Evolutionary conservation across 345 rosid species (phyloP).

Genomic region (Zanthoxylum bungeanum): DNA sequence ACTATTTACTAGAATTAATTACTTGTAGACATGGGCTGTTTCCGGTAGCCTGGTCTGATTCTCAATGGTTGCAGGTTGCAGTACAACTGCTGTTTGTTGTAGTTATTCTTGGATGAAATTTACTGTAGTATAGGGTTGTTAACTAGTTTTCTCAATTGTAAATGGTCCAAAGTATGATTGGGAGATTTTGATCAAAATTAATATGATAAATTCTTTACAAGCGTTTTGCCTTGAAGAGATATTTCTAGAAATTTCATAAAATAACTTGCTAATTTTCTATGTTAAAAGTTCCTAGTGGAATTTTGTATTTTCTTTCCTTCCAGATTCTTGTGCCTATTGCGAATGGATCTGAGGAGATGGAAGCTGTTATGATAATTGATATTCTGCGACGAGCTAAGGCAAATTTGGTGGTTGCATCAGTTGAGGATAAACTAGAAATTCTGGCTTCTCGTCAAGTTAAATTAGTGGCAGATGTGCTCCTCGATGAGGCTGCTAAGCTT

Average conservation of each 20-base stretch:
- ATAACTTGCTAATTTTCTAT: background rate
- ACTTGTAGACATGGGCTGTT: no score
- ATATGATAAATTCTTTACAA: background rate
- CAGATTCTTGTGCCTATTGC: constrained; percentile 95
- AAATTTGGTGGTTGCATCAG: constrained; percentile 82
- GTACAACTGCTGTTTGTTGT: no score
- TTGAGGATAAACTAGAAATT: constrained; percentile 72
- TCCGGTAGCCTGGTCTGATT: no score
- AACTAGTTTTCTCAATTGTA: background rate
- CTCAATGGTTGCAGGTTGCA: no score
- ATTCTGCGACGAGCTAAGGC: constrained; percentile 82
- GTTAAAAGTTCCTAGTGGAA: background rate
- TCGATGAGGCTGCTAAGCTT: constrained; percentile 79
- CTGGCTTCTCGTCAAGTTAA: constrained; percentile 82
- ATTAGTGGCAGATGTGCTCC: constrained; percentile 78
- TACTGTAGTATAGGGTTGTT: background rate
- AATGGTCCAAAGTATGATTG: background rate
- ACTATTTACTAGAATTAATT: no score
- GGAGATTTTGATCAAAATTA: background rate
- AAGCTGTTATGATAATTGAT: constrained; percentile 77
- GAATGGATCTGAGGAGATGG: constrained; percentile 93
- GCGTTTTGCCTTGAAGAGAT: background rate
- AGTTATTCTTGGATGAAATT: background rate
- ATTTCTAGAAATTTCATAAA: no score
- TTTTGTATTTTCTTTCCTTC: constrained; percentile 7